Base-by-base conservation (phyloP, 768 basidiomycete species). In the Crassisporium funariophilum region DNA sequence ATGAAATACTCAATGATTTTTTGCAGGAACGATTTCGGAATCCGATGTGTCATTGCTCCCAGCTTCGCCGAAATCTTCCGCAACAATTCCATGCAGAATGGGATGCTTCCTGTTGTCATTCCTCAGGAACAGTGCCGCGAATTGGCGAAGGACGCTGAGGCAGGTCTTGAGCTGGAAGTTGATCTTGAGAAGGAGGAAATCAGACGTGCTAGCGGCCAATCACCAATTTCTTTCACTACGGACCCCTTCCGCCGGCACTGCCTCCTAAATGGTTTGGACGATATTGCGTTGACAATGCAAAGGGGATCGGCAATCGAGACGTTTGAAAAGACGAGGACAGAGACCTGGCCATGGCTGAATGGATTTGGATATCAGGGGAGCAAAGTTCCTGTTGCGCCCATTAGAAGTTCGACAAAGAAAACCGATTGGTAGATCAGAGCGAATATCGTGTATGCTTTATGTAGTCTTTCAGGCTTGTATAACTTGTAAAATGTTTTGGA, bases 241-340 rank as follows among this genome's bases (percentile, higher is more conserved):
- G 97, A 99, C 68, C 71, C 86, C 0, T 99, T 98, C 87, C 78
- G 95, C 52, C 76, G 91, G 45, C 91, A 95, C 63, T 95, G 97
- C 65, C 71, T 99, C 65, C 66, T 99, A 69, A 94, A 99, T 60
- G 97, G 97, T 23, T 72, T 98, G 54, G 97, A 99, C 65, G 97
- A 98, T 61, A 95, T 99, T 53, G 94, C 88, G 34, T 73, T 99
- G 67, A 99, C 97, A 35, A 73, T 99, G 74, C 84, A 91, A 66
- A 85, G 84, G 63, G 83, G 75, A 23, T 71, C 71, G 8, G 65
- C 76, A n/a, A 97, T 99, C 54, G 73, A 77, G 49, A 56, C 66
- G 34, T 99, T 98, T 58, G 97, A 99, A 77, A 61, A 77, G 60
- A 79, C 78, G 58, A 70, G 97, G 54, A 87, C 83, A 20, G 72